Evolutionary conservation across 805 yeast species (phyloP).

Genomic region (Candida montana): DNA sequence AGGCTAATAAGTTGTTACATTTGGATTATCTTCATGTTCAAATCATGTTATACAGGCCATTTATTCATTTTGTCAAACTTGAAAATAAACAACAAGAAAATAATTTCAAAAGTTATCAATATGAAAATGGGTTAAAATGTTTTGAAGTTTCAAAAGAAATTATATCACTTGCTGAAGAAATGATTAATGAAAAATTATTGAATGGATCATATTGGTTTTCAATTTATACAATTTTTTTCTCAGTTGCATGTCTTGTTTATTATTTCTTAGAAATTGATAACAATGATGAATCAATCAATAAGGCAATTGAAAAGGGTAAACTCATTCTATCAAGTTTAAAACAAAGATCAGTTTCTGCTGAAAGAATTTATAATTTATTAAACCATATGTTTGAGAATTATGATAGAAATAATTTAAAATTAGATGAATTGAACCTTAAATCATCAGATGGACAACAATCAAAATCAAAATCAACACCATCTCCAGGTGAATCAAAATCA

Average conservation of each 20-base stretch:
- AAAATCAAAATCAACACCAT: background rate
- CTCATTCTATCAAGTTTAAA: constrained; percentile 63
- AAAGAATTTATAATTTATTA: constrained; percentile 71
- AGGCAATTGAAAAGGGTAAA: constrained; percentile 78
- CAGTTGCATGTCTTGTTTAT: constrained; percentile 82
- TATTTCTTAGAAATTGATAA: constrained; percentile 45
- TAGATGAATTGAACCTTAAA: constrained; percentile 20
- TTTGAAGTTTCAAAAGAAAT: constrained; percentile 79
- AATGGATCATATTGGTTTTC: constrained; percentile 93
- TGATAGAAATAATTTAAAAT: constrained; percentile 60
- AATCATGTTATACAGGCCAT: constrained; percentile 82
- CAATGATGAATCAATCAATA: constrained; percentile 47
- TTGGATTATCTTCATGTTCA: constrained; percentile 75
- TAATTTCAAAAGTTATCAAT: constrained; percentile 40
- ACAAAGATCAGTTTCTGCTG: constrained; percentile 71
- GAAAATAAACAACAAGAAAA: constrained; percentile 32
- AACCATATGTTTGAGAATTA: constrained; percentile 74
- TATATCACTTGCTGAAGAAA: constrained; percentile 71
- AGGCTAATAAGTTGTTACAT: constrained; percentile 73
- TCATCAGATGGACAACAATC: constrained; percentile 1
- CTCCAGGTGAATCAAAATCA: background rate
- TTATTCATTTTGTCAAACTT: constrained; percentile 53
- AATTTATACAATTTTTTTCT: constrained; percentile 87
- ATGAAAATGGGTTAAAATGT: constrained; percentile 77
- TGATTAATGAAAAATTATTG: constrained; percentile 65